Conservation (phyloP, 2,329 filamentous ascomycete genomes). For the Pseudohalonectria lignicola region DNA sequence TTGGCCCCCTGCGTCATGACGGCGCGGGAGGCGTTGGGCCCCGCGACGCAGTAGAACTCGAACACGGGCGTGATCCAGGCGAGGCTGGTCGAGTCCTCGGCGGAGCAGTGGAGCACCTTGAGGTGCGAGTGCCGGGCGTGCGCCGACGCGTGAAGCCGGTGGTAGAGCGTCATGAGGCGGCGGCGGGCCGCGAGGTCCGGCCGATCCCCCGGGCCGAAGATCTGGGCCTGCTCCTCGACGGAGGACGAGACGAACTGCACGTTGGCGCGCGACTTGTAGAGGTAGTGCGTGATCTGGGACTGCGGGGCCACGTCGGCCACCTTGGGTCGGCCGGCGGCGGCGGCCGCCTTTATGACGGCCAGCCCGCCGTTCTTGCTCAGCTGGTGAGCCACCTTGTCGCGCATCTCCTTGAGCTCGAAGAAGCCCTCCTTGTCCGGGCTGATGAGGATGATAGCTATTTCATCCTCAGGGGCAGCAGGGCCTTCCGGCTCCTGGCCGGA, state of each 20-base stretch:
- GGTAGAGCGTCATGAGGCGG: slow-evolving; percentile 74
- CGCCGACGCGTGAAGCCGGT: slow-evolving; percentile 72
- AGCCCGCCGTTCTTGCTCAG: slow-evolving; percentile 68
- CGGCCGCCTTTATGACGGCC: slow-evolving; percentile 60
- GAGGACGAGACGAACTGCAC: slow-evolving; percentile 94
- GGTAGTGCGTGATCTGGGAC: slow-evolving; percentile 68
- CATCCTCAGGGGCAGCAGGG: slow-evolving; percentile 37
- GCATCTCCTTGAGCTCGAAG: slow-evolving; percentile 71
- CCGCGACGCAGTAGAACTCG: slow-evolving; percentile 91
- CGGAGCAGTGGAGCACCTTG: slow-evolving; percentile 74
- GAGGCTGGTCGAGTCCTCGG: slow-evolving; percentile 64
- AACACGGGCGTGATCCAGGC: slow-evolving; percentile 89
- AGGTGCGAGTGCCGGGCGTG: slow-evolving; percentile 76
- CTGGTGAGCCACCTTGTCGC: slow-evolving; percentile 52
- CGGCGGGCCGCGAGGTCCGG: slow-evolving; percentile 28
- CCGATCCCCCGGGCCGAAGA: slow-evolving; percentile 29
- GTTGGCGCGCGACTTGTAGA: slow-evolving; percentile 90
- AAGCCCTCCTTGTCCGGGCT: slow-evolving; percentile 90
- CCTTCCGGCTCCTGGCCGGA: neutral
- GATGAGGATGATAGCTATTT: slow-evolving; percentile 87
- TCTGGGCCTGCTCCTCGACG: slow-evolving; percentile 45
- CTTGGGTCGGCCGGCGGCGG: slow-evolving; percentile 57
- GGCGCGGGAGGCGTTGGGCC: slow-evolving; percentile 52
- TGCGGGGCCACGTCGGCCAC: slow-evolving; percentile 70
- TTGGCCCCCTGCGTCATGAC: slow-evolving; percentile 78